Evolutionary conservation across 106 monocot species (phyloP), one percentile per base, ranked within the genome.

Genomic region (Xerophyta viscosa): DNA sequence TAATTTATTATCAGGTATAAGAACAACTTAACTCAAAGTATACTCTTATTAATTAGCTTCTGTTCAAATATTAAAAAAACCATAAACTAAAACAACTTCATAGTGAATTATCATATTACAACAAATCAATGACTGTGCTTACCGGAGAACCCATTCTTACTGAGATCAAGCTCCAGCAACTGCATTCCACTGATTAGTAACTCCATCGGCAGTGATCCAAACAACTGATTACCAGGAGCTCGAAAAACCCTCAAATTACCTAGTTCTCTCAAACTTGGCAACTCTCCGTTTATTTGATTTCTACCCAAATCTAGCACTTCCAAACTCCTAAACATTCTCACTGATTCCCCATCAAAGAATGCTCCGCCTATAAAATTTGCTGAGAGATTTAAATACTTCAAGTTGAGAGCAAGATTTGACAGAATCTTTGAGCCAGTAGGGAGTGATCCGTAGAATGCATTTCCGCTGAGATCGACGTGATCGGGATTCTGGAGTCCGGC

Each of bases 131-230:
- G n/a, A n/a, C n/a, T n/a, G n/a, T n/a, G n/a, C 29, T 50, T 76
- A 98, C 96, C 96, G 57, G 85, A 68, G 59, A 98, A 89, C 15
- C 68, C 71, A 67, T 98, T 98, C 44, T 63, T 51, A 62, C 82
- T 89, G 50, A 98, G 85, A 69, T 89, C 96, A 63, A 98, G 62
- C 50, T 98, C 84, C 23, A 45, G 50, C 62, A 86, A 22, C 33
- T 61, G 56, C 56, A 77, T 54, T 31, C 76, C 56, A 33, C 55
- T 79, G 21, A 66, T 75, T 27, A 98, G 41, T 12, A 98, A 65
- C 36, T 52, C 69, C 21, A 62, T 64, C 2, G 83, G 89, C 37
- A 98, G 31, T 47, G 57, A 21, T 20, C 94, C 94, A 28, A 26
- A 69, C 9, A 96, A 48, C 46, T 44, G 48, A 69, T 85, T 96